Base-by-base conservation (phyloP, 345 rosid species). In the Pugionium dolabratum region DNA sequence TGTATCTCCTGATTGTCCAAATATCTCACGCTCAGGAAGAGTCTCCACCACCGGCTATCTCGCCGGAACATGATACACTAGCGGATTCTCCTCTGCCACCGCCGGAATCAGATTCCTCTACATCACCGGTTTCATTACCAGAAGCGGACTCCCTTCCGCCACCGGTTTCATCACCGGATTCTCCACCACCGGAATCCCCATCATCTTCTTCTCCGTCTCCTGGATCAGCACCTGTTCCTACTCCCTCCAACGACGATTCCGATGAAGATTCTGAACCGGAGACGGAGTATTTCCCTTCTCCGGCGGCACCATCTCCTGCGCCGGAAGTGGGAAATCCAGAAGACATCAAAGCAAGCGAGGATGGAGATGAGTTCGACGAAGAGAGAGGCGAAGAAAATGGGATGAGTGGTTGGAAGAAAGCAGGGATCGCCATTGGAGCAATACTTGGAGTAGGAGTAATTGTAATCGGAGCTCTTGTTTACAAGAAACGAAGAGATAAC, bases 401-500 rank as follows among this genome's bases (percentile, higher is more conserved):
- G n/a, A 55, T 74, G 78, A 68, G 65, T 3, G 60, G 54, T n/a
- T 28, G 32, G 33, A 4, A 34, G 35, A 62, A 68, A 70, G 75
- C 66, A 0, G 78, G 62, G 35, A 69, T 75, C 4, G 46, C 66
- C 66, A 32, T 75, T 30, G 78, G 78, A 41, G 34, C 59, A 0
- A 31, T 69, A 11, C 4, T 75, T 1, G 75, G 67, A 62, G 71
- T 58, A 9, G 70, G 75, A 29, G 70, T 66, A 0, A 49, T 69
- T 34, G 75, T 69, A n/a, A 50, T 75, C 45, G 78, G 78, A 10
- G 75, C 62, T 57, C 59, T 75, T 29, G 39, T 75, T 63, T 75
- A 75, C 71, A 75, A 75, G 67, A 75, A 64, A 43, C 70, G 75
- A 43, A 51, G n/a, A 64, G 75, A 75, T 44, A 75, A 75, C 67